Conservation (phyloP, 805 yeast species). For the Dipodascus geniculatus region DNA sequence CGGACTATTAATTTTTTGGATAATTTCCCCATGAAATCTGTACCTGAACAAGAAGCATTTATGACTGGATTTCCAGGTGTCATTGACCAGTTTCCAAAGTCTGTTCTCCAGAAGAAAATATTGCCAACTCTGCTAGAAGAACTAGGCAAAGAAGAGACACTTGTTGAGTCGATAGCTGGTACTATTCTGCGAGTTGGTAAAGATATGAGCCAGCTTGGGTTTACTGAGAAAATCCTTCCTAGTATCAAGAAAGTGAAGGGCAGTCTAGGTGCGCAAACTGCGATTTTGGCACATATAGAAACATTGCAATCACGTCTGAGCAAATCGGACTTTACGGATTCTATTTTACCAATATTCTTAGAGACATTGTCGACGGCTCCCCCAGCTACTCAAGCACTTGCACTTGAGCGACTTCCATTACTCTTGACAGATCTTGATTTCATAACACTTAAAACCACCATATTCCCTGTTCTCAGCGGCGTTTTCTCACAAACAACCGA, state of each 20-base stretch:
- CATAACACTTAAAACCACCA: slow-evolving; percentile 56
- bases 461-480: slow-evolving; percentile 62
- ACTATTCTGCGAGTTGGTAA: slow-evolving; percentile 54
- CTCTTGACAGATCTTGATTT: slow-evolving; percentile 45
- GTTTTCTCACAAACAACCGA: slow-evolving; percentile 80
- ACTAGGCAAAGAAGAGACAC: slow-evolving; percentile 29
- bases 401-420: slow-evolving; percentile 33
- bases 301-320: slow-evolving; percentile 39
- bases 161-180: slow-evolving; percentile 37
- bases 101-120: slow-evolving; percentile 52
- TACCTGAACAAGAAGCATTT: slow-evolving; percentile 56
- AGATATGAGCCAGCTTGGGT: slow-evolving; percentile 62
- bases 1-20: slow-evolving; percentile 74
- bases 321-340: slow-evolving; percentile 38
- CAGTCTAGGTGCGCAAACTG: slow-evolving; percentile 31
- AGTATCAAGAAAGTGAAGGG: slow-evolving; percentile 28
- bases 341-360: slow-evolving; percentile 34
- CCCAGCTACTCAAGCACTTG: slow-evolving; percentile 39
- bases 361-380: slow-evolving; percentile 22
- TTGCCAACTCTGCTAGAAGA: slow-evolving; percentile 54
- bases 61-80: slow-evolving; percentile 49
- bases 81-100: slow-evolving; percentile 46
- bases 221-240: slow-evolving; percentile 57
- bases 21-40: slow-evolving; percentile 63
- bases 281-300: slow-evolving; percentile 37